Evolutionary conservation across 2,329 filamentous ascomycete genomes (phyloP).

Genomic region (Colletotrichum cereale): DNA sequence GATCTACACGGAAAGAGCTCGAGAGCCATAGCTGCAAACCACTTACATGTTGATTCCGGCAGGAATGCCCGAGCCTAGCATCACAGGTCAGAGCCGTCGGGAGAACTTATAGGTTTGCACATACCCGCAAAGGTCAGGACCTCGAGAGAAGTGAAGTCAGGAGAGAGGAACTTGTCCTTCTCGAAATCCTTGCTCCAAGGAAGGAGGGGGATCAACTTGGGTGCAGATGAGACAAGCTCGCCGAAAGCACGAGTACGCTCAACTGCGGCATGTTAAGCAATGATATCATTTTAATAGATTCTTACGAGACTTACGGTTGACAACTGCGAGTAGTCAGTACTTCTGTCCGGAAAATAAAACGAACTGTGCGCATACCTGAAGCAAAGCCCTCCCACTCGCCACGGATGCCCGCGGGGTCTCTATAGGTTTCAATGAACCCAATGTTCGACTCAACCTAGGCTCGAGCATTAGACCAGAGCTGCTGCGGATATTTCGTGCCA

Average conservation of each 20-base stretch:
- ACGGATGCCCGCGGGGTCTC: conserved; percentile 83
- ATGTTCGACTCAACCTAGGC: conserved; percentile 72
- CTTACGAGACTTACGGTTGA: conserved; percentile 69
- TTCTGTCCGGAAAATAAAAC: conserved; percentile 24
- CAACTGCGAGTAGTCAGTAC: conserved; percentile 56
- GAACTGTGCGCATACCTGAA: conserved; percentile 54
- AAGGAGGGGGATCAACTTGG: conserved; percentile 86
- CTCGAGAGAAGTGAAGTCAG: conserved; percentile 95
- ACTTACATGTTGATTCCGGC: conserved; percentile 74
- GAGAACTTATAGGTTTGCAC: background rate
- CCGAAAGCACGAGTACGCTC: conserved; percentile 91
- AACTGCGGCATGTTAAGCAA: conserved; percentile 51
- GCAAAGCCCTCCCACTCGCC: conserved; percentile 91
- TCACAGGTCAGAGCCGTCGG: conserved; percentile 52
- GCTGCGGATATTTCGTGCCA: conserved; percentile 65
- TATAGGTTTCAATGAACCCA: conserved; percentile 88
- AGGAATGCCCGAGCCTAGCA: conserved; percentile 68
- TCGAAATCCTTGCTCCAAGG: conserved; percentile 93
- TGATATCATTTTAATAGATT: conserved; percentile 1
- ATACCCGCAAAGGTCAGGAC: conserved; percentile 78
- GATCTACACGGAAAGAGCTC: background rate
- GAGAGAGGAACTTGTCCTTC: conserved; percentile 94
- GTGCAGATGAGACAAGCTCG: conserved; percentile 84
- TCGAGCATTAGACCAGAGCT: conserved; percentile 48
- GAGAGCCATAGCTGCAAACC: background rate